phyloP scores from a whole-genome alignment of 371 early-diverging fungal genomes.

The Sporodiniella umbellata region DNA sequence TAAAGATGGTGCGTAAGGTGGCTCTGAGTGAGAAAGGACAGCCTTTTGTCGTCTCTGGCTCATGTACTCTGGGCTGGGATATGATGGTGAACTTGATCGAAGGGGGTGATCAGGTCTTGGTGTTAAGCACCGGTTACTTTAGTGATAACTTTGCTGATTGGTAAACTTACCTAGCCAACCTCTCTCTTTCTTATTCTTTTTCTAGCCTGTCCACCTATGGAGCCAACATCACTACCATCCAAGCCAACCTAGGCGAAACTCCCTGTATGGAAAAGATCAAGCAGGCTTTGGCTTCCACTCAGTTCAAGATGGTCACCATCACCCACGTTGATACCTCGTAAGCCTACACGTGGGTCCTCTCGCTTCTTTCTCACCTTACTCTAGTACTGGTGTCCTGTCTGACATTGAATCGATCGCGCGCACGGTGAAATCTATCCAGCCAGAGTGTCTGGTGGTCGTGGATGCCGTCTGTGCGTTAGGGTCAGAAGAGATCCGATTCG shows the following conservation, averaged over 20 bases:
- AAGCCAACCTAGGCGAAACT: conserved; percentile 64
- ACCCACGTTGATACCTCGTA: conserved; percentile 96
- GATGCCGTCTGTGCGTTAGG: conserved; percentile 97
- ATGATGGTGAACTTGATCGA: conserved; percentile 90
- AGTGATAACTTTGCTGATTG: conserved; percentile 95
- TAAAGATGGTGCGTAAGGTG: conserved; percentile 82
- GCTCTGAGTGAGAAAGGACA: conserved; percentile 82
- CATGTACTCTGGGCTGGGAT: conserved; percentile 96
- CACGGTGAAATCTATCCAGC: conserved; percentile 73
- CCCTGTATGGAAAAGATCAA: conserved; percentile 61
- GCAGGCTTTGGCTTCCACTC: conserved; percentile 48
- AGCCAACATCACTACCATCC: conserved; percentile 76
- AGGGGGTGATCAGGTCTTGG: conserved; percentile 85
- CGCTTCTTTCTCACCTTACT: neutral
- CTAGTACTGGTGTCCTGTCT: conserved; percentile 79
- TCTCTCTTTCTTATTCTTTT: neutral
- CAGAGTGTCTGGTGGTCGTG: conserved; percentile 86
- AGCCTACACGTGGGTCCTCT: too few relatives aligned
- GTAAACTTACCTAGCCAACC: conserved; percentile 31
- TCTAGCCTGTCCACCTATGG: conserved; percentile 83
- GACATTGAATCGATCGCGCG: conserved; percentile 79
- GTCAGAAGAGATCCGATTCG: conserved; percentile 89
- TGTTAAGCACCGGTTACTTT: conserved; percentile 92
- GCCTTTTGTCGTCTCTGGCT: conserved; percentile 93
- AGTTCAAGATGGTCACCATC: conserved; percentile 85